A percentile compares a stretch with the other conserved stretches of the same genome.
phyloP scores from a whole-genome alignment of 805 yeast genomes.

The Candida nemodendra region DNA sequence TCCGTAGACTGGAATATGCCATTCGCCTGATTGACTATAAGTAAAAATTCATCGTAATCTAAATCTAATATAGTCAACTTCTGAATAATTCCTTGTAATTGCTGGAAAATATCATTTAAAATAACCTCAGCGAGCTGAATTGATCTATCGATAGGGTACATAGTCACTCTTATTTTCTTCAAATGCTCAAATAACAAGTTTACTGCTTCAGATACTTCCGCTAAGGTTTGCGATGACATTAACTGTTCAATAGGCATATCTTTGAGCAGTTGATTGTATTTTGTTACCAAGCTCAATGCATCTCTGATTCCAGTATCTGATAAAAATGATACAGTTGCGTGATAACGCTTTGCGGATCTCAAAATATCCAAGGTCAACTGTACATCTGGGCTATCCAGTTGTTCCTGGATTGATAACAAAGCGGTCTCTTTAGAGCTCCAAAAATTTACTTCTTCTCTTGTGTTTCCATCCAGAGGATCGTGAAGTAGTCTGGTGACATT shows the following conservation, averaged over 20 bases:
- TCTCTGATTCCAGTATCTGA: conserved; percentile 69
- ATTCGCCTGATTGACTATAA: conserved; percentile 28
- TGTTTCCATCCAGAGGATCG: conserved; percentile 53
- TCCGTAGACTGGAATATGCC: conserved; percentile 54
- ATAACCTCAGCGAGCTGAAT: conserved; percentile 64
- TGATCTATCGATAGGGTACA: conserved; percentile 66
- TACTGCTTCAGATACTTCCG: conserved; percentile 45
- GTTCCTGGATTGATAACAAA: conserved; percentile 53
- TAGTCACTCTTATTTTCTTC: conserved; percentile 55
- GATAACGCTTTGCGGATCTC: conserved; percentile 72
- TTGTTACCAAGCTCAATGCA: conserved; percentile 47
- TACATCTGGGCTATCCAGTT: conserved; percentile 54
- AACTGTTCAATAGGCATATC: conserved; percentile 71
- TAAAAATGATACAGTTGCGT: conserved; percentile 68
- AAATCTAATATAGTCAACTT: conserved; percentile 44
- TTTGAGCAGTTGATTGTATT: conserved; percentile 61
- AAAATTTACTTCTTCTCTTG: conserved; percentile 66
- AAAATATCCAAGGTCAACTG: conserved; percentile 57
- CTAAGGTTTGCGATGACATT: conserved; percentile 43
- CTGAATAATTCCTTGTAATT: conserved; percentile 39
- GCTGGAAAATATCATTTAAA: conserved; percentile 52
- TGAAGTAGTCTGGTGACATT: conserved; percentile 52
- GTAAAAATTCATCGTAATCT: conserved; percentile 39
- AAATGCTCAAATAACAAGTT: conserved; percentile 56
- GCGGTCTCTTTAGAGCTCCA: conserved; percentile 76